Percentiles rank a stretch among this genome's conserved stretches.
Evolutionary conservation across 164 flowering plant genomes (phyloP).

Genomic region (Kalanchoe fedtschenkoi): DNA sequence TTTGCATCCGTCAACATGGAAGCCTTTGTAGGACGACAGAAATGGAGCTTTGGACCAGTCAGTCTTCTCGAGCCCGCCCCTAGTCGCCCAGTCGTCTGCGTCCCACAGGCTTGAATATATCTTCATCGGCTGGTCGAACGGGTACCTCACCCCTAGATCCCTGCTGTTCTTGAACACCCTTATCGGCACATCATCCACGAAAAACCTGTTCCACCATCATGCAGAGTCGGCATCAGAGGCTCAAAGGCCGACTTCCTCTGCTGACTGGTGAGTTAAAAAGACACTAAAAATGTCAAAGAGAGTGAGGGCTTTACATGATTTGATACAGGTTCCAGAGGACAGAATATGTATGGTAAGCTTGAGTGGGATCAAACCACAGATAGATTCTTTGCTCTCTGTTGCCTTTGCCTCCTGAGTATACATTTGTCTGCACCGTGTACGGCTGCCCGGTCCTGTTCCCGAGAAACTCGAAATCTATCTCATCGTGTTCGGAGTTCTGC

Average conservation of each 20-base stretch:
- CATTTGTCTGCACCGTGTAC: slow-evolving; percentile 11
- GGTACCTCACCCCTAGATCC: neutral
- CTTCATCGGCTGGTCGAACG: slow-evolving; percentile 2
- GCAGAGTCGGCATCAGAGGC: neutral
- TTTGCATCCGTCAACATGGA: neutral
- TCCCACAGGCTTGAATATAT: slow-evolving; percentile 3
- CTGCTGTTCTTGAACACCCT: slow-evolving; percentile 4
- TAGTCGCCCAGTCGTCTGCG: neutral
- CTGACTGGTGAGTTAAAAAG: too few species aligned
- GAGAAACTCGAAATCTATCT: slow-evolving; percentile 14
- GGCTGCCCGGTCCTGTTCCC: slow-evolving; percentile 9
- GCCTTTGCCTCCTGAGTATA: slow-evolving; percentile 9
- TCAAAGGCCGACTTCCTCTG: too few species aligned
- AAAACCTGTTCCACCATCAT: neutral
- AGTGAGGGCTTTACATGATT: slow-evolving; percentile 4
- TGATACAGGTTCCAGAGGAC: slow-evolving; percentile 14
- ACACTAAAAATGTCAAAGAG: too few species aligned
- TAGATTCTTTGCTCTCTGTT: slow-evolving; percentile 10
- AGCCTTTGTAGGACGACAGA: neutral
- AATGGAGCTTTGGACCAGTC: slow-evolving; percentile 1
- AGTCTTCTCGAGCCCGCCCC: slow-evolving; percentile 2
- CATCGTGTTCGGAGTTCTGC: slow-evolving; percentile 8
- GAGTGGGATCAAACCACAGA: slow-evolving; percentile 14
- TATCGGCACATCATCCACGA: neutral
- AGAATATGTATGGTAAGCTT: slow-evolving; percentile 8